Evolutionary conservation across 73 alveolate genomes (phyloP), one percentile per base, ranked within the genome.

Genomic region (Effrenium voratum): DNA sequence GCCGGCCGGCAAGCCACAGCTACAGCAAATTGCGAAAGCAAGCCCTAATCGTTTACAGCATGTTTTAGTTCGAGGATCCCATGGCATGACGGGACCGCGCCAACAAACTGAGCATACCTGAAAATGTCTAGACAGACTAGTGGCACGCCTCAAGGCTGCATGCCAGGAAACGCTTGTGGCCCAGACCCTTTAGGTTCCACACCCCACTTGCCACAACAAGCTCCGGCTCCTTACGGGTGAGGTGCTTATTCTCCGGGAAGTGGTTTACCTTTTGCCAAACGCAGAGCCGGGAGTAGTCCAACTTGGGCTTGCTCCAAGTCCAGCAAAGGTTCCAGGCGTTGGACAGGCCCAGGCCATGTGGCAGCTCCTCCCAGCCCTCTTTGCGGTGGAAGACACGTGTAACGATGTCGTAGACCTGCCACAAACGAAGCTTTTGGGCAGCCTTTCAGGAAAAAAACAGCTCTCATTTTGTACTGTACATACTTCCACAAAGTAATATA

Each of bases 341-440:
- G 38, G 99, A 99, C 4, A 99, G 94, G 68, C 99, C 99, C 50
- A 99, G 98, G 41, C 99, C 99, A 99, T 99, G 99, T 5, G 99
- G 99, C 47, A 99, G 95, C 93, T 99, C 99, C 97, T 99, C 99
- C 98, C 98, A 91, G 19, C 99, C 93, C 52, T 84, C 98, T 98
- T 99, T 99, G 75, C 99, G 98, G 55, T 99, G 99, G 98, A 99
- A 99, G 38, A 99, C 99, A 76, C 99, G 99, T 34, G 99, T 99
- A 45, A 99, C 99, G 50, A 99, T 99, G 99, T 99, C 99, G 94
- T 99, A 99, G 46, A 99, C 99, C 99, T 66, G 68, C 19, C n/a
- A n/a, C n/a, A n/a, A n/a, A n/a, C n/a, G n/a, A n/a, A n/a, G n/a
- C n/a, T n/a, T n/a, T n/a, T n/a, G n/a, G n/a, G n/a, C n/a, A n/a